Evolutionary conservation across 1,284 basidiomycete species (phyloP), one percentile per base, ranked within the genome.

Genomic region (Cutaneotrichosporon sp.): DNA sequence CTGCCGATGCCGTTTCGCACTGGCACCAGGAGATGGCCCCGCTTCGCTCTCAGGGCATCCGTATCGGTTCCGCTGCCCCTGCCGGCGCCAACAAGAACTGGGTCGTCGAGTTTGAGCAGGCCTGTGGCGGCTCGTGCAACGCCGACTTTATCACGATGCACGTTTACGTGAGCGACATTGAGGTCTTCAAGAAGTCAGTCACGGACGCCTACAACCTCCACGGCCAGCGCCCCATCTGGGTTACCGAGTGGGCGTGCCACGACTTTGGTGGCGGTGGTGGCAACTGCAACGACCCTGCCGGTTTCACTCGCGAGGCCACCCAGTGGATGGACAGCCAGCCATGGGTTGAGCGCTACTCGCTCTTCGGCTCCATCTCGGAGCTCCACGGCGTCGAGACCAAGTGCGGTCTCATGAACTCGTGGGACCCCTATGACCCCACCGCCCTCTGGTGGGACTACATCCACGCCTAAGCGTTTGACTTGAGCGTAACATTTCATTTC

Each of bases 111-210:
- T 56, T 56, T 13, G 55, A 40, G 36, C 5, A 21, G 34, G 38
- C 22, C 2, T 56, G 55, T 36, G 22, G 13, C n/a, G 34, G 14
- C n/a, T 2, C n/a, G 4, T 56, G 55, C 55, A 40, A 34, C 7
- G 34, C 55, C 36, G 55, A 56, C 55, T 56, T 56, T 13, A 38
- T 26, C 34, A n/a, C 55, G 21, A 40, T 56, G 36, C 55, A 56
- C 55, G 32, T 56, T 36, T 56, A 56, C 55, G 36, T 56, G 34
- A 40, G 34, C 55, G 36, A 56, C 38, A 21, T 56, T 14, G 36
- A 56, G 36, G 21, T 26, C 36, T 34, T 38, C 36, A 38, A 56
- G 55, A 56, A 56, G 34, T 9, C 18, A 4, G 36, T 56, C 36
- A 34, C 22, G 11, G 38, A 56, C 36, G 32, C 22, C 36, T 38